Percentiles rank a stretch among this genome's conserved stretches.
Conservation (phyloP, 2,329 filamentous ascomycete species). For the Aspergillus bombycis region DNA sequence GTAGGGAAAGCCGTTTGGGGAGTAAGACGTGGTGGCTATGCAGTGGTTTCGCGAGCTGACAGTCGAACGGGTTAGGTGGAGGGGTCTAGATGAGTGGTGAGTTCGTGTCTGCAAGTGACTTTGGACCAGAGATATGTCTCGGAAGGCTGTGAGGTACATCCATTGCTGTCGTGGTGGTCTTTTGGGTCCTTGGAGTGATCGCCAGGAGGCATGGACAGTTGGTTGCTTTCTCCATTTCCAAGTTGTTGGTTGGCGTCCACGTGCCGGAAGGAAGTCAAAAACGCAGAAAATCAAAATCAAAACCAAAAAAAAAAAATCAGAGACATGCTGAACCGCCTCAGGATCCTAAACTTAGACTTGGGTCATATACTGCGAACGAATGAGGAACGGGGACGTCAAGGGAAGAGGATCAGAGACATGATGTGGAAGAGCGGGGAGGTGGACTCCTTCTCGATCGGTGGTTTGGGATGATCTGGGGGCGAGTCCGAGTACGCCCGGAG, state of each 20-base stretch:
- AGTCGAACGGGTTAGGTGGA: background rate
- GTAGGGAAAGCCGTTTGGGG: background rate
- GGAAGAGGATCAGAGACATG: background rate
- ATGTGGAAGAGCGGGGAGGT: background rate
- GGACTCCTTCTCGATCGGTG: background rate
- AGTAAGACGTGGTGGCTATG: conserved; percentile 8
- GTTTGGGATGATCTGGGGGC: background rate
- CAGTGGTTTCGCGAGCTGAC: background rate
- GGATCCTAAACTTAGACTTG: background rate
- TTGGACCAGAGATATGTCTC: background rate
- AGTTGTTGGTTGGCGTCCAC: background rate
- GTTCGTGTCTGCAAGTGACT: background rate
- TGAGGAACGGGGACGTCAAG: background rate
- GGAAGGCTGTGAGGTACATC: background rate
- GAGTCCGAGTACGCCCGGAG: background rate
- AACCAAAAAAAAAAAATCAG: background rate
- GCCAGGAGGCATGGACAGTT: background rate
- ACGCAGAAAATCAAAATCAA: no score
- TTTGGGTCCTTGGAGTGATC: background rate
- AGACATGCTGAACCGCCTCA: background rate
- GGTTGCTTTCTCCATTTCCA: background rate
- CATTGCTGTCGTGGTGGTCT: background rate
- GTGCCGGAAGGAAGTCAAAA: background rate
- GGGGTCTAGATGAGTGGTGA: conserved; percentile 1
- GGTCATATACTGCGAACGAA: background rate